Base-by-base conservation (phyloP, 257 asterid species). In the Petrea volubilis region DNA sequence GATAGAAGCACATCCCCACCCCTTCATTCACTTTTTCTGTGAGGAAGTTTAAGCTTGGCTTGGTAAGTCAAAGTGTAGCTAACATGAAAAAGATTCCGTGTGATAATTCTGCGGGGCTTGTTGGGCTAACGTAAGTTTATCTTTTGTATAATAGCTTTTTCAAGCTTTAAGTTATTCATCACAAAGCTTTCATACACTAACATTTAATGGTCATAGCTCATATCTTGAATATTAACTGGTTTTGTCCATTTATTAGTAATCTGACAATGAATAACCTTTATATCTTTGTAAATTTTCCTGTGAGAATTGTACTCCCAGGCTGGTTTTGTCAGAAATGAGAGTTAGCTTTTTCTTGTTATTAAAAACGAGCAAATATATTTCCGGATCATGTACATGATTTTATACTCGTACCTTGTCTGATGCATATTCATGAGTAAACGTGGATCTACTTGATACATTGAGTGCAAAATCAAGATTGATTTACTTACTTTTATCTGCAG, bases 401-500 rank as follows among this genome's bases (percentile, higher is more conserved):
- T 27, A 15, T 73, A 44, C 60, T 40, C n/a, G 70, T 70, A 68
- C 57, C 9, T 46, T 51, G 51, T 74, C 72, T 43, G 20, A 63
- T 55, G 71, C 49, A 57, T 13, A 23, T 4, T 27, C 64, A 36
- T 55, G 60, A 60, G 47, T 47, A 58, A 38, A 64, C 24, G 31
- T 20, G 56, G 70, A 64, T 49, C 29, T 49, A 11, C 7, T 51
- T 76, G 77, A 69, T 67, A 23, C 56, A 65, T 68, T 62, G 23
- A 59, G 51, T 72, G 63, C 72, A 57, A 65, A 55, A 38, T 29
- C 63, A 24, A 57, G 63, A 47, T 41, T 69, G 68, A 68, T 56
- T 53, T 58, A 50, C 31, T 65, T 66, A 33, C 50, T 44, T 46
- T 77, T 72, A 23, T 77, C 47, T 67, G 75, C 88, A 95, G 99